Evolutionary conservation across 148 eudicot species (phyloP).

Genomic region (Drosera capensis): DNA sequence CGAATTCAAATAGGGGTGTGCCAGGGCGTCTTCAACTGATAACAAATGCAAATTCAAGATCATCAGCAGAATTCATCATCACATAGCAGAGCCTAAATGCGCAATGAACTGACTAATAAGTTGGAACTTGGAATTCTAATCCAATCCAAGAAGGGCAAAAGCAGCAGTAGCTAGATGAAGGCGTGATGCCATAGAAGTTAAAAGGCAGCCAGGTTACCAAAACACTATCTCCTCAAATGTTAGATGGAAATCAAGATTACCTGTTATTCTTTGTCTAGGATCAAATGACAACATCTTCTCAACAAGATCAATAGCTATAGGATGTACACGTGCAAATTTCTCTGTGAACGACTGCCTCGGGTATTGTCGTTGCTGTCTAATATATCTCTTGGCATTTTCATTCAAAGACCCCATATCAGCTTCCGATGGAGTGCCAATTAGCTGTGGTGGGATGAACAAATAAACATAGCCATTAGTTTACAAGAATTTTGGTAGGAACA

Average conservation of each 20-base stretch:
- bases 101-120: too few species aligned
- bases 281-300: slow-evolving; percentile 96
- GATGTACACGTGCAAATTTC: slow-evolving; percentile 71
- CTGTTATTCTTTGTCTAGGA: slow-evolving; percentile 85
- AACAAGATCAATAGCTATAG: slow-evolving; percentile 82
- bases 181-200: too few species aligned
- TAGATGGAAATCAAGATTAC: slow-evolving; percentile 14
- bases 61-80: background rate
- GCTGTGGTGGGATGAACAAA: slow-evolving; percentile 25
- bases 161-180: too few species aligned
- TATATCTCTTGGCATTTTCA: slow-evolving; percentile 93
- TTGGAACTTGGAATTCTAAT: too few species aligned
- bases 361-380: slow-evolving; percentile 63
- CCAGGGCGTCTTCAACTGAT: slow-evolving; percentile 89
- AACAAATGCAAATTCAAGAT: slow-evolving; percentile 3
- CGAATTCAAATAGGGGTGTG: slow-evolving; percentile 71
- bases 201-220: too few species aligned
- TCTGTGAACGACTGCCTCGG: slow-evolving; percentile 66
- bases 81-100: too few species aligned
- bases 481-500: background rate
- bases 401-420: slow-evolving; percentile 67
- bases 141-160: too few species aligned
- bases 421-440: slow-evolving; percentile 93
- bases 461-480: background rate
- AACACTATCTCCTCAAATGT: background rate